Percentiles rank a stretch among this genome's conserved stretches.
These are phyloP conservation scores for Polygonum maritimum DNA, from an alignment of 148 eudicot species.

Conservation along the genomic window DNA sequence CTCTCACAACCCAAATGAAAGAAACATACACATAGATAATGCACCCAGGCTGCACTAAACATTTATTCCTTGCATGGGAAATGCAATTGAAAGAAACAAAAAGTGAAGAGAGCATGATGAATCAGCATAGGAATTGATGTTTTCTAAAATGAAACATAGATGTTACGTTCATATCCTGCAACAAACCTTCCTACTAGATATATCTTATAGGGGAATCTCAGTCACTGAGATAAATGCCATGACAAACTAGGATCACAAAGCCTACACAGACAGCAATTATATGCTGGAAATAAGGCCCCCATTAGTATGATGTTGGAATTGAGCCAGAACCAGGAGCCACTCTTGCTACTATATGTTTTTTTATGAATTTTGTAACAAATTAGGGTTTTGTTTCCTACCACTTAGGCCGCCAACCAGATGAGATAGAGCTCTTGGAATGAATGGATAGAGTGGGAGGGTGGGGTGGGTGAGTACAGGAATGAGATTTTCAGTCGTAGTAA, in stretches of 20 bases:
- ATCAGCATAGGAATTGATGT: not conserved
- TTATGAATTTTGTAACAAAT: too few species aligned
- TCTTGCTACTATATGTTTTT: not conserved
- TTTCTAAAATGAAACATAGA: not conserved
- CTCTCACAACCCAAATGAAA: not conserved
- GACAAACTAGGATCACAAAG: not conserved
- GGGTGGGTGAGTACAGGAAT: not conserved
- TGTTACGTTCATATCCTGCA: not conserved
- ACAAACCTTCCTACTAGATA: not conserved
- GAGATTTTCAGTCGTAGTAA: not conserved
- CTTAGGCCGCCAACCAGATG: not conserved
- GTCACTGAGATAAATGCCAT: not conserved
- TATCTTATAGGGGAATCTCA: not conserved
- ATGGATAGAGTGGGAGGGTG: not conserved
- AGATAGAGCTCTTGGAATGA: not conserved
- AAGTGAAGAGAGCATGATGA: not conserved
- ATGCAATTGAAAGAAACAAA: not conserved
- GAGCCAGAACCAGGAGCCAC: not conserved
- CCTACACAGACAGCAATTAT: not conserved
- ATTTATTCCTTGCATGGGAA: not conserved
- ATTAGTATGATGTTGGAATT: not conserved
- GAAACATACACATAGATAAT: not conserved
- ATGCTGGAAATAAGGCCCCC: not conserved
- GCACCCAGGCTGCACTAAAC: not conserved
- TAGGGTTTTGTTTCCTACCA: too few species aligned